Evolutionary conservation across 768 basidiomycete species (phyloP), one percentile per base, ranked within the genome.

Genomic region (Lactifluus hygrophoroides): DNA sequence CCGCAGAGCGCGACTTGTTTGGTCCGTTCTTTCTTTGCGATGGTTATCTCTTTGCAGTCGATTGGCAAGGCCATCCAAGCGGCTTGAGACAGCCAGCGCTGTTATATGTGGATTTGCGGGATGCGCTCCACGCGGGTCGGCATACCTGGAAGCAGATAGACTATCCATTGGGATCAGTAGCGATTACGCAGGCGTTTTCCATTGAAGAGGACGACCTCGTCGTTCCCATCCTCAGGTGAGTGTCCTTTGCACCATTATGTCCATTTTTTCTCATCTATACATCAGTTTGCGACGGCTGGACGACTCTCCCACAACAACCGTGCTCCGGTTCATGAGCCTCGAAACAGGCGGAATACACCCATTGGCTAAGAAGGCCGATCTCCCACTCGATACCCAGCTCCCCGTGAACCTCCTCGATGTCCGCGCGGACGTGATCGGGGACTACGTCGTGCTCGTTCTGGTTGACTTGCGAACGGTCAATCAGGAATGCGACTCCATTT

Each of bases 141-240:
- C 53, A 44, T 13, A 16, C 19, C 10, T 54, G 57, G 57, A 49
- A 45, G 9, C 53, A 50, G 34, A 60, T 60, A 9, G 53, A 60
- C 53, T 60, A 60, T 38, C 58, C 58, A 3, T 40, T 17, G 1
- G 34, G 47, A 14, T 60, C 53, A 4, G 45, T 60, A 19, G 53
- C 58, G 25, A 55, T 60, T 53, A 55, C 53, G 11, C 58, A 60
- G 34, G 58, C 53, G 42, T 60, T 54, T 46, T 44, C 53, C 23
- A 35, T 54, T 9, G 32, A 55, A 28, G 42, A 54, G 42, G 53
- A 60, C 30, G 58, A 60, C 58, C 58, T 60, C 32, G 48, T 60
- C 34, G 58, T 60, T 14, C 55, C 58, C 19, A 47, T 55, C 42
- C 53, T 60, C 58, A 55, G 58, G 58, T 60, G 48, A 48, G 23